Evolutionary conservation across 2,329 filamentous ascomycete species (phyloP).

Genomic region (Diaporthe destruens): DNA sequence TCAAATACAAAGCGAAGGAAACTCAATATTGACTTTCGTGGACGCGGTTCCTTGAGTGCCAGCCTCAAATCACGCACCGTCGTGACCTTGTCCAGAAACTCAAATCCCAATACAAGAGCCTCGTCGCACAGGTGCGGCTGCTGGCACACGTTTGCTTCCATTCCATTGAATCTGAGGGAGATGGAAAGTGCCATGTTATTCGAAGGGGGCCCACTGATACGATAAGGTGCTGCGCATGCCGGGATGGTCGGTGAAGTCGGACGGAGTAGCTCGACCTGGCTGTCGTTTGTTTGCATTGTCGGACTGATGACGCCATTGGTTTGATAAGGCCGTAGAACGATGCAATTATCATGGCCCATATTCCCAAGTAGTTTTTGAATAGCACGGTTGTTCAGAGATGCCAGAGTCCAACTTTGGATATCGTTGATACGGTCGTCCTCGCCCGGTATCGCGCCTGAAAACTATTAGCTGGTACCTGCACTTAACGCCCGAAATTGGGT

Average conservation of each 20-base stretch:
- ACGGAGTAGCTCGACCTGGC: background rate
- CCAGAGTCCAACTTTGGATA: too few relatives aligned
- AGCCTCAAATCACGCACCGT: background rate
- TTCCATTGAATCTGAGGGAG: conserved; percentile 5
- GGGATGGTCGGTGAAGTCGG: background rate
- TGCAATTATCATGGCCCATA: too few relatives aligned
- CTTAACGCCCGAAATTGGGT: too few relatives aligned
- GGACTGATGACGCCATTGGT: too few relatives aligned
- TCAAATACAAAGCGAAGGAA: conserved; percentile 7
- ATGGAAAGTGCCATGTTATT: background rate
- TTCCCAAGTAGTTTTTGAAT: too few relatives aligned
- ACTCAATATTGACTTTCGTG: background rate
- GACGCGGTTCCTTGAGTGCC: background rate
- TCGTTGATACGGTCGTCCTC: too few relatives aligned
- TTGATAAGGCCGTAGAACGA: too few relatives aligned
- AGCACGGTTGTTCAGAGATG: too few relatives aligned
- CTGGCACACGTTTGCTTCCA: background rate
- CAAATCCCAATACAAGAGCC: background rate
- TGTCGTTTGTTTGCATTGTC: too few relatives aligned
- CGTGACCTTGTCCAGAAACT: background rate
- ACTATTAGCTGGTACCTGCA: too few relatives aligned
- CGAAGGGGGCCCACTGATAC: background rate
- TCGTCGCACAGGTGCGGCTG: conserved; percentile 5
- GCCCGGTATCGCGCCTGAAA: too few relatives aligned
- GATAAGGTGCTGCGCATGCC: background rate